Evolutionary conservation across 352 stramenopile genomes (phyloP).

Genomic region (Pythium aquatile): DNA sequence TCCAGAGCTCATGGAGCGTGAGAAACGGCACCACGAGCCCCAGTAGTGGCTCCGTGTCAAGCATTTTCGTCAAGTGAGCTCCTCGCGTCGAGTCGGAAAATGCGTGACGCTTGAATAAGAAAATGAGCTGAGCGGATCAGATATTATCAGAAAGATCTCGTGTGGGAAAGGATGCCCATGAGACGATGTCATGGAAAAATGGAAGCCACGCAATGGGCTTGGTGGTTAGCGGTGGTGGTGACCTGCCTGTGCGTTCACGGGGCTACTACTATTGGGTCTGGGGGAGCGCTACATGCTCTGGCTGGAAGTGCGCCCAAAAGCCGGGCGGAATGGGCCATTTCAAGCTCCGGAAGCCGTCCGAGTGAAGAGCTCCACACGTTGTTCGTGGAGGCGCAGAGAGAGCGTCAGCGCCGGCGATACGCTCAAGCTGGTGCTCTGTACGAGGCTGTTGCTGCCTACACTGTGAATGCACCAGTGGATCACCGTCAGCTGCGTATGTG

Average conservation of each 20-base stretch:
- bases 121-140: not conserved
- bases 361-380: not conserved
- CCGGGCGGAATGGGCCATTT: not conserved
- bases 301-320: not conserved
- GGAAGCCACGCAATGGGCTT: not conserved
- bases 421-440: not conserved
- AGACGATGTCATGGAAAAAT: not conserved
- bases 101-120: not conserved
- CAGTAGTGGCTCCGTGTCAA: constrained; percentile 30
- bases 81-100: not conserved
- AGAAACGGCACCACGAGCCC: constrained; percentile 51
- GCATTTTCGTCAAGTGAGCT: constrained; percentile 2
- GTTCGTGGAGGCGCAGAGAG: constrained; percentile 2
- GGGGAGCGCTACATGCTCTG: not conserved
- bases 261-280: not conserved
- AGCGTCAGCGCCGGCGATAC: constrained; percentile 5
- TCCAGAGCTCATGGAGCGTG: constrained; percentile 38
- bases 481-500: constrained; percentile 18
- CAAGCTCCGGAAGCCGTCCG: not conserved
- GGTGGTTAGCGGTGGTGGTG: not conserved
- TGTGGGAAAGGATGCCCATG: not conserved
- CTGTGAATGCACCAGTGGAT: not conserved
- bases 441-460: not conserved
- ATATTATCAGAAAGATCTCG: not conserved
- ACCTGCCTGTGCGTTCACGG: not conserved